These are phyloP conservation scores for Aspergillus costaricaensis DNA, from an alignment of 2,329 filamentous ascomycete species.

Conservation along the genomic window DNA sequence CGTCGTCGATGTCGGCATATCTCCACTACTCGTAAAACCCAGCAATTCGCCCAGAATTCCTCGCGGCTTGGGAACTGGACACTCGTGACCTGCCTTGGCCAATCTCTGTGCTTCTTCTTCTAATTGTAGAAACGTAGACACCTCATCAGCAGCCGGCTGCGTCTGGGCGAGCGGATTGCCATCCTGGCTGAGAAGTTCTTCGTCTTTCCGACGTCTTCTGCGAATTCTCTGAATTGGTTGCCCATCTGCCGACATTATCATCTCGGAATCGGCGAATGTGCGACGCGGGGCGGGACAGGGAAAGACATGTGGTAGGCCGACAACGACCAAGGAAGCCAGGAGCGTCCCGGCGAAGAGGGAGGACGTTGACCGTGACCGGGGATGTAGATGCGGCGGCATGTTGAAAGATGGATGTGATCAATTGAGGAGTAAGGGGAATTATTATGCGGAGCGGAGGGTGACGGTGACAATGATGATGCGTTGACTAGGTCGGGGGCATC, in stretches of 20 bases:
- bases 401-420: constrained; percentile 24
- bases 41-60: constrained; percentile 75
- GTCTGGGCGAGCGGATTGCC: constrained; percentile 18
- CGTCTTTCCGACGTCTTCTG: constrained; percentile 39
- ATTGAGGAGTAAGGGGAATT: background rate
- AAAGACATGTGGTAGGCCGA: constrained; percentile 83
- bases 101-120: constrained; percentile 44
- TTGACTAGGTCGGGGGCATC: background rate
- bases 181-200: constrained; percentile 21
- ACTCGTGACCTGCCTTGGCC: constrained; percentile 65
- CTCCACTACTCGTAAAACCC: constrained; percentile 60
- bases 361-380: constrained; percentile 87
- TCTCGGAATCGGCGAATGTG: constrained; percentile 70
- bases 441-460: background rate
- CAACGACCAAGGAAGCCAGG: constrained; percentile 85
- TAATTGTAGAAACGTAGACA: constrained; percentile 45
- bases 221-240: constrained; percentile 44
- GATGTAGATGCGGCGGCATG: constrained; percentile 87
- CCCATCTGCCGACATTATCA: constrained; percentile 44
- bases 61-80: constrained; percentile 87
- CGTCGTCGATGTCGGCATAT: constrained; percentile 19
- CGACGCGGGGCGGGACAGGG: constrained; percentile 83
- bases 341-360: constrained; percentile 95
- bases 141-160: constrained; percentile 38
- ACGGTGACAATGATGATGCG: background rate